Conservation (phyloP, 805 yeast species). For the Ogataea trehaloabstinens region DNA sequence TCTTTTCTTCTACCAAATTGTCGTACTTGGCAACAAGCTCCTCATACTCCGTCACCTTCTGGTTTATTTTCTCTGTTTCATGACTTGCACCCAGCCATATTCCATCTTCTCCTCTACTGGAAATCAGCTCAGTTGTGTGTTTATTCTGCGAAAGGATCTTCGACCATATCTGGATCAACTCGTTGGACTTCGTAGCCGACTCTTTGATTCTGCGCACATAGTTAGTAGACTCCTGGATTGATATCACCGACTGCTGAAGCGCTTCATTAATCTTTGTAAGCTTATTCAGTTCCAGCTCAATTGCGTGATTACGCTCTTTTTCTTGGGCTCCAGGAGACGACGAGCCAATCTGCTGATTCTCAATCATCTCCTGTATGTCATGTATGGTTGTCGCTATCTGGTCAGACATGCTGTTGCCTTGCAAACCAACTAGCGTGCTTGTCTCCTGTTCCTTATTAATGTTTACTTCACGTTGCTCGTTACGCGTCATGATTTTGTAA, state of each 20-base stretch:
- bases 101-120: constrained; percentile 10
- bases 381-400: constrained; percentile 14
- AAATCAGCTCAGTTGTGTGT: constrained; percentile 48
- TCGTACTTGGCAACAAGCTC: constrained; percentile 26
- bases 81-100: constrained; percentile 19
- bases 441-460: too few relatives aligned
- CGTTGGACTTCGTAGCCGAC: constrained; percentile 18
- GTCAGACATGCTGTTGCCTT: constrained; percentile 20
- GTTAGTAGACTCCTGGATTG: constrained; percentile 18
- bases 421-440: too few relatives aligned
- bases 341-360: constrained; percentile 1
- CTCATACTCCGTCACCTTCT: constrained; percentile 25
- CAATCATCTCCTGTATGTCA: constrained; percentile 13
- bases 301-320: constrained; percentile 13
- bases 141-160: constrained; percentile 61
- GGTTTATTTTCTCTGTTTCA: constrained; percentile 15
- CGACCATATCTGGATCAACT: constrained; percentile 57
- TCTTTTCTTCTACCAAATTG: constrained; percentile 17
- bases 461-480: too few relatives aligned
- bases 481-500: too few relatives aligned
- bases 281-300: constrained; percentile 14
- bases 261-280: constrained; percentile 17
- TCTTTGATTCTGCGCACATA: constrained; percentile 17
- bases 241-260: constrained; percentile 15
- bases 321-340: constrained; percentile 9